Conservation (phyloP, 2,329 filamentous ascomycete genomes). For the Acrocalymma vagum region DNA sequence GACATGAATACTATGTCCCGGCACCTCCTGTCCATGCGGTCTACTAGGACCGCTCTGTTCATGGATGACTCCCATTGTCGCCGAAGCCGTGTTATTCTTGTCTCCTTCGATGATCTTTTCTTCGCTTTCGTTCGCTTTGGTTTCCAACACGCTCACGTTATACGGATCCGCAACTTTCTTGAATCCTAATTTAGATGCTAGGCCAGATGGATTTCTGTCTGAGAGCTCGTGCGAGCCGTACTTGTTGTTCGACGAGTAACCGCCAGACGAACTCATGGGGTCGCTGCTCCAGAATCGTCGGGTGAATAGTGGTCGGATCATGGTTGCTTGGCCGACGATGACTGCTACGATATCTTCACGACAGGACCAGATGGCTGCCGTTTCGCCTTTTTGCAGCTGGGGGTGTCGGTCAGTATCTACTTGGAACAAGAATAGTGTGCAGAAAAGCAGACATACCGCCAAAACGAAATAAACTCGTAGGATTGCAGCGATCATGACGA, state of each 20-base stretch:
- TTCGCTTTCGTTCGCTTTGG: conserved; percentile 20
- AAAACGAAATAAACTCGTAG: conserved; percentile 38
- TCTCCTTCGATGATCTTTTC: conserved; percentile 15
- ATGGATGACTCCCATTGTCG: too few species aligned
- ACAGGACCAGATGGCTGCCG: conserved; percentile 49
- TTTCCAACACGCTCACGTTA: conserved; percentile 16
- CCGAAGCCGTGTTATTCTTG: too few species aligned
- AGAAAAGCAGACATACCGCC: conserved; percentile 23
- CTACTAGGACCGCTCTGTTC: too few species aligned
- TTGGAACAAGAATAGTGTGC: too few species aligned
- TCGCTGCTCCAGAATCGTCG: conserved; percentile 16
- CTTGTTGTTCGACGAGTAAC: conserved; percentile 12
- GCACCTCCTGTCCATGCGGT: background rate
- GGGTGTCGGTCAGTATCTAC: background rate
- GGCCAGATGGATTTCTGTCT: background rate
- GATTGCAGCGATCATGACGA: conserved; percentile 42
- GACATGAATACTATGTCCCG: conserved; percentile 2
- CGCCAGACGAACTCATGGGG: conserved; percentile 1
- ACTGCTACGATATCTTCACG: conserved; percentile 51
- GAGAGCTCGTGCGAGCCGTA: conserved; percentile 17
- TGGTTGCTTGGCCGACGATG: conserved; percentile 48
- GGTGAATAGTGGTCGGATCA: conserved; percentile 39
- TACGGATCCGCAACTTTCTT: conserved; percentile 22
- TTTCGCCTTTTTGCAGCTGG: conserved; percentile 19
- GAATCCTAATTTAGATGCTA: conserved; percentile 10